These are phyloP conservation scores for Lasiosphaeris hirsuta DNA, from an alignment of 495 filamentous ascomycete species.

Conservation along the genomic window DNA sequence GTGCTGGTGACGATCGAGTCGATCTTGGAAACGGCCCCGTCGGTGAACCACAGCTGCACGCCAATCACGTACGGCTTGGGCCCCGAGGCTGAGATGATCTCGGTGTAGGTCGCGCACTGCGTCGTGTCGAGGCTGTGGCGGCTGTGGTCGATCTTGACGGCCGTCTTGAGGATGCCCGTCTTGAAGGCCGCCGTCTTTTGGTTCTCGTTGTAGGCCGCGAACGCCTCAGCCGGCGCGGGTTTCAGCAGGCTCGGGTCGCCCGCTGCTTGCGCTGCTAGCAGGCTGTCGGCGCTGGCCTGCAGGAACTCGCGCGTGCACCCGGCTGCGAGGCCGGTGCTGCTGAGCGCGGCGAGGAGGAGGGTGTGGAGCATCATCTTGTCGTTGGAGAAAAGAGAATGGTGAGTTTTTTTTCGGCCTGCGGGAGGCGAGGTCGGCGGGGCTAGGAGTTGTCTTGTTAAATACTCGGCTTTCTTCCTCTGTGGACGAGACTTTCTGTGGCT, in stretches of 20 bases:
- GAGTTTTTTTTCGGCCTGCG: no score
- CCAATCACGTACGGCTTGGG: constrained; percentile 48
- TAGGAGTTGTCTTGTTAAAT: no score
- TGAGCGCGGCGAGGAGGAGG: not conserved
- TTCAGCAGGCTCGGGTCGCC: constrained; percentile 34
- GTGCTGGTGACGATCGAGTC: constrained; percentile 43
- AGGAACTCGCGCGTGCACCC: constrained; percentile 43
- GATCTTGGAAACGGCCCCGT: constrained; percentile 31
- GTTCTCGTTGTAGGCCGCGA: constrained; percentile 32
- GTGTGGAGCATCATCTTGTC: not conserved
- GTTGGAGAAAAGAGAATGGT: no score
- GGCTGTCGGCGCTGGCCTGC: constrained; percentile 35
- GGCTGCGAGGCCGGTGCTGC: constrained; percentile 9
- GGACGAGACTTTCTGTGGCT: no score
- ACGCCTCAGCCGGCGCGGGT: constrained; percentile 14
- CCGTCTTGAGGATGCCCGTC: constrained; percentile 38
- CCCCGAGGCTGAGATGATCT: constrained; percentile 44
- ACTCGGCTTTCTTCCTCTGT: no score
- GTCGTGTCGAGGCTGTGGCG: constrained; percentile 46
- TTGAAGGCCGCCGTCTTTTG: constrained; percentile 32
- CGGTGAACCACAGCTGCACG: constrained; percentile 41
- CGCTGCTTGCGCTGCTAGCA: constrained; percentile 43
- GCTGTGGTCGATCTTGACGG: constrained; percentile 47
- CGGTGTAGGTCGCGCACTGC: constrained; percentile 51
- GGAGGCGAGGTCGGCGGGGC: no score